These are phyloP conservation scores for Ustilago cynodontis DNA, from an alignment of 1,284 basidiomycete species.

Conservation along the genomic window DNA sequence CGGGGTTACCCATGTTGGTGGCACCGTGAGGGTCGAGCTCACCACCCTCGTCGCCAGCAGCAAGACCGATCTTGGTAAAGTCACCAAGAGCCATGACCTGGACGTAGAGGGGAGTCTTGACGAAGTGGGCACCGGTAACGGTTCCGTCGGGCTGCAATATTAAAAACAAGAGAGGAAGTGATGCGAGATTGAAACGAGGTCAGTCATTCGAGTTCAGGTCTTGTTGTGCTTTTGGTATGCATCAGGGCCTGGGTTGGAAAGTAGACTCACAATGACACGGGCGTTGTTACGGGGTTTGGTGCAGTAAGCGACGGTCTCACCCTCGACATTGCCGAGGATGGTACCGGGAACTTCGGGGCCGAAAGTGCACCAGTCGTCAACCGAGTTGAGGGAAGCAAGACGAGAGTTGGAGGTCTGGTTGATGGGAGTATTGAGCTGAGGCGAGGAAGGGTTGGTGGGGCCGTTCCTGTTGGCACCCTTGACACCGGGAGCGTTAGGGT, in stretches of 20 bases:
- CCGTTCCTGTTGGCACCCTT: conserved; percentile 53
- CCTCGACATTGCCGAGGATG: conserved; percentile 77
- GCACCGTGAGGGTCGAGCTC: conserved; percentile 69
- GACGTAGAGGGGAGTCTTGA: conserved; percentile 70
- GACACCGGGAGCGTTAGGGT: conserved; percentile 58
- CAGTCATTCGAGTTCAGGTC: neutral
- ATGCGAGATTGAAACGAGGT: neutral
- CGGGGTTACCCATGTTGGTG: conserved; percentile 72
- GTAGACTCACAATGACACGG: conserved; percentile 59
- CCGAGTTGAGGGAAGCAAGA: conserved; percentile 60
- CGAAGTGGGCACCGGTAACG: conserved; percentile 65
- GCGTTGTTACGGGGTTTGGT: conserved; percentile 72
- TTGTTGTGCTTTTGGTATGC: neutral
- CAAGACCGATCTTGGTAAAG: conserved; percentile 66
- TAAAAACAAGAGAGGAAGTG: neutral
- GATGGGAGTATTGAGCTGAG: conserved; percentile 62
- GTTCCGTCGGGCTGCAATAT: conserved; percentile 62
- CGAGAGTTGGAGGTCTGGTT: conserved; percentile 64
- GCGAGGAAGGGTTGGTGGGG: conserved; percentile 60
- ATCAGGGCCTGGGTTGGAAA: too few relatives aligned
- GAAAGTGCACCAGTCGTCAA: conserved; percentile 68
- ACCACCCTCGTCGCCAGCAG: conserved; percentile 58
- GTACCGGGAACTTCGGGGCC: conserved; percentile 70
- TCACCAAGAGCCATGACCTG: conserved; percentile 72
- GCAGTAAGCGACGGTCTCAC: conserved; percentile 80